Conservation (phyloP, 257 asterid species). For the Solanum virginianum region DNA sequence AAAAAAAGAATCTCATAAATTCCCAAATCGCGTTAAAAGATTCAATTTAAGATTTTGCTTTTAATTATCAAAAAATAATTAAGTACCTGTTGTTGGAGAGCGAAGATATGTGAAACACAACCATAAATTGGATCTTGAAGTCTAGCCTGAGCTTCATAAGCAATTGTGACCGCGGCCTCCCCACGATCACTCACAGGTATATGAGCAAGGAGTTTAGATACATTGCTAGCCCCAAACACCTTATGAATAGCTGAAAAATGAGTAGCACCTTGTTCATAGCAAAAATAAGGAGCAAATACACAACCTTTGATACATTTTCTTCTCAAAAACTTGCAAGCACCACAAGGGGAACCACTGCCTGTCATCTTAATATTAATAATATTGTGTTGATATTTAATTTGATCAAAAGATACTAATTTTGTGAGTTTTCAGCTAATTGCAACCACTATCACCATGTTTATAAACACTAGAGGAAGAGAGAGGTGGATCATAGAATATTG, state of each 20-base stretch:
- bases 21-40: too few species aligned
- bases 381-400: background rate
- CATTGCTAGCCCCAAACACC: slow-evolving; percentile 50
- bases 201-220: slow-evolving; percentile 34
- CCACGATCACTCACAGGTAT: slow-evolving; percentile 26
- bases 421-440: slow-evolving; percentile 2
- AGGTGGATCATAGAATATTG: slow-evolving; percentile 28
- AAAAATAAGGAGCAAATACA: slow-evolving; percentile 38
- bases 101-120: slow-evolving; percentile 34
- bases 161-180: slow-evolving; percentile 31
- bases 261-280: slow-evolving; percentile 35
- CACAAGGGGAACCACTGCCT: slow-evolving; percentile 70
- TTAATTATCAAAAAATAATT: background rate
- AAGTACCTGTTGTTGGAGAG: slow-evolving; percentile 36
- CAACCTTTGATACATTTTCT: slow-evolving; percentile 38
- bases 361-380: slow-evolving; percentile 25
- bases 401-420: background rate
- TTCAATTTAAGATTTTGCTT: background rate
- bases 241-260: slow-evolving; percentile 35
- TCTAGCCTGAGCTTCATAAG: slow-evolving; percentile 45
- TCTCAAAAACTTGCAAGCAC: slow-evolving; percentile 42
- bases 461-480: slow-evolving; percentile 28
- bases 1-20: background rate
- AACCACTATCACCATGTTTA: slow-evolving; percentile 21
- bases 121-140: slow-evolving; percentile 43